Conservation (phyloP, 2,329 filamentous ascomycete genomes). For the Rhinocladiella similis region DNA sequence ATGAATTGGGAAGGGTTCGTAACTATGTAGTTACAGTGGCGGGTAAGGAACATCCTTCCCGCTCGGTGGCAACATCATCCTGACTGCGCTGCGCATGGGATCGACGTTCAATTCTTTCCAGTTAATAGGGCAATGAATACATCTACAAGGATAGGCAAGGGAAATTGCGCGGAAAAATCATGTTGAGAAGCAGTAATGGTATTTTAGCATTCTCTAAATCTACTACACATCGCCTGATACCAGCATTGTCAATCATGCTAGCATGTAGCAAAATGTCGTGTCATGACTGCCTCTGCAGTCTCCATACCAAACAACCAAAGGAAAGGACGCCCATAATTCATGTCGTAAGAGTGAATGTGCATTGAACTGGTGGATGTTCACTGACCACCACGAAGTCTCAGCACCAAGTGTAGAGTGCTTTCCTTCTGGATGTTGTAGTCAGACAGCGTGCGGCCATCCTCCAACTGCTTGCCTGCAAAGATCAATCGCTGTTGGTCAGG, state of each 20-base stretch:
- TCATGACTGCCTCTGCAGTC: not conserved
- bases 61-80: not conserved
- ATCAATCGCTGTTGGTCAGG: constrained; percentile 71
- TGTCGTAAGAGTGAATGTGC: constrained; percentile 3
- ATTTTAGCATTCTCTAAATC: not conserved
- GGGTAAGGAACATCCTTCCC: not conserved
- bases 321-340: constrained; percentile 2
- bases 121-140: too few species aligned
- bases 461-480: constrained; percentile 67
- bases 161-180: not conserved
- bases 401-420: constrained; percentile 64
- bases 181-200: constrained; percentile 2
- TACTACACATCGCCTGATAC: not conserved
- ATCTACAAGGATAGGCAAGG: too few species aligned
- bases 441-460: constrained; percentile 52
- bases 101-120: too few species aligned
- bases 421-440: constrained; percentile 63
- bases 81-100: too few species aligned
- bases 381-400: constrained; percentile 57
- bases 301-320: not conserved
- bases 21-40: not conserved
- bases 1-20: not conserved
- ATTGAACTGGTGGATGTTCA: constrained; percentile 11
- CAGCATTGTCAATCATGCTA: not conserved
- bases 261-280: not conserved